Evolutionary conservation across 1,284 basidiomycete genomes (phyloP), one percentile per base, ranked within the genome.

Genomic region (Ceratobasidium sp.): DNA sequence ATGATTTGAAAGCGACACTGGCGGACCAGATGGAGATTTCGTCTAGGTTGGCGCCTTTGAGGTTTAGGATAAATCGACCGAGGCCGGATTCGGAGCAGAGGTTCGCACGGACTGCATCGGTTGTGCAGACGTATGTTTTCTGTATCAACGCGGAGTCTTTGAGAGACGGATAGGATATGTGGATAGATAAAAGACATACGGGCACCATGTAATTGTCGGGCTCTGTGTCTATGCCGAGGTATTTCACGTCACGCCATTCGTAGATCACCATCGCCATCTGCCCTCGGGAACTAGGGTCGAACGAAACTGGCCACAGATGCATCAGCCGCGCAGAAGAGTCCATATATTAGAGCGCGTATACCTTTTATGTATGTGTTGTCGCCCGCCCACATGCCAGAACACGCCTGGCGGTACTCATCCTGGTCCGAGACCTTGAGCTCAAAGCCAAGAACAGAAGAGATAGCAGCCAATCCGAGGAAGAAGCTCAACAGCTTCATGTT

Each of bases 251-350:
- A 34, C 84, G 79, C 93, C 96, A 98, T 81, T 99, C 97, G 80
- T 98, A 99, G 58, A 99, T 89, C 72, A 97, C 91, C 83, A 97
- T 89, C 18, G 97, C 93, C 30, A 98, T 84, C 78, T 96, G 93
- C n/a, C 97, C 97, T 77, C 88, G 83, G 2, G 94, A 95, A n/a
- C 82, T 77, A 10, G 84, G 81, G 76, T 94, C 88, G 82, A 98
- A 98, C 5, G 88, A 88, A 70, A 97, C 94, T 70, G 30, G 39
- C 30, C 28, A 41, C 60, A 18, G 74, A 53, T 69, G 74, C 30
- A 12, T 58, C 23, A 74, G 59, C n/a, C n/a, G n/a, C 58, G 34
- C 72, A 76, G 52, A 58, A 72, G 65, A 18, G 32, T 75, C 23
- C 45, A 36, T 36, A 43, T n/a, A 55, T 60, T n/a, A 76, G 14